Base-by-base conservation (phyloP, 176 grass and related monocot genomes). In the Zea luxurians region DNA sequence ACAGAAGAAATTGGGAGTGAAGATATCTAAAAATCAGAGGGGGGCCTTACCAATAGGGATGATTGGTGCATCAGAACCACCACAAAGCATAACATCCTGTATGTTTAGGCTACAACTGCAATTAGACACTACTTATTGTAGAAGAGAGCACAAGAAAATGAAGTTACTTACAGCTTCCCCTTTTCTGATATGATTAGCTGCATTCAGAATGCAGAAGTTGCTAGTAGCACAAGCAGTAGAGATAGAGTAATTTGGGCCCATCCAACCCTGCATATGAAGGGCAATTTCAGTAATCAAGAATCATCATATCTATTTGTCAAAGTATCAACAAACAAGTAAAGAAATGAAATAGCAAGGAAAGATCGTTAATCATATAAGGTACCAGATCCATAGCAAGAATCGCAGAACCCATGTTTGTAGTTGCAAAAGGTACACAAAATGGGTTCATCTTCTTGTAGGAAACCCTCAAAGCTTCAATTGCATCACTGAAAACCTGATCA, bases 331-430 rank as follows among this genome's bases (percentile, higher is more conserved):
- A 88, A 44, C 60, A 18, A 66, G 47, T 62, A 59, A 76, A n/a
- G 21, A 44, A 38, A 36, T 15, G 17, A 62, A 74, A 80, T 41
- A 52, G 6, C 67, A 81, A 81, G 58, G 54, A 73, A 92, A 50
- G 43, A 48, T 38, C 34, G 37, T n/a, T 40, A 62, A 13, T 85
- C 43, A 60, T 77, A 77, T 80, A 81, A 57, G 35, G 46, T 45
- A 99, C 96, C 92, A 99, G 83, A 95, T 99, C 96, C 78, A 99
- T 99, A 21, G 96, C 96, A 85, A 99, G 96, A 84, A 99, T 93
- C 20, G 96, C 92, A 89, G 96, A 99, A 20, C 96, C 96, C 96
- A 99, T 99, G 82, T 99, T 99, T 74, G 96, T 99, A 76, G 96
- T 91, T 61, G 96, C 92, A 89, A 99, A 99, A 57, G 96, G 96